phyloP scores from a whole-genome alignment of 2,329 filamentous ascomycete genomes.

The Anthostomella pinea region DNA sequence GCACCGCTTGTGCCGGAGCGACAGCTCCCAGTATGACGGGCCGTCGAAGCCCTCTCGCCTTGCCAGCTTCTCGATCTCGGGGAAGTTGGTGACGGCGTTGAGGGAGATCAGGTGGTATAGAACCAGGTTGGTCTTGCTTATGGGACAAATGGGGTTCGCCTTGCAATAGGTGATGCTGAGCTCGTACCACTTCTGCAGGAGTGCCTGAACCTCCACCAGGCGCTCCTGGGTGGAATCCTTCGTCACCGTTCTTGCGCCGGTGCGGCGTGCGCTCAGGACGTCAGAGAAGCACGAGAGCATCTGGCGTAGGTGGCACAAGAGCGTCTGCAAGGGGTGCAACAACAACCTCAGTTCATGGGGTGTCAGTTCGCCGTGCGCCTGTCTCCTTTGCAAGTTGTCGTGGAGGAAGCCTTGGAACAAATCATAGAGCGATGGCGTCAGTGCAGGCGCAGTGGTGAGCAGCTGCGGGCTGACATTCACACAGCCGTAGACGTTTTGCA shows the following conservation, averaged over 20 bases:
- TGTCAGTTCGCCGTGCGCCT: constrained; percentile 38
- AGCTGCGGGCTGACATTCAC: constrained; percentile 49
- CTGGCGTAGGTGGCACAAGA: constrained; percentile 63
- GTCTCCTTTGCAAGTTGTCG: constrained; percentile 55
- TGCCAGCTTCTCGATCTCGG: constrained; percentile 64
- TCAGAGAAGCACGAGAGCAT: constrained; percentile 65
- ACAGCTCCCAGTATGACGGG: constrained; percentile 51
- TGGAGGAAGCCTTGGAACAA: constrained; percentile 67
- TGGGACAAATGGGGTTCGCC: constrained; percentile 53
- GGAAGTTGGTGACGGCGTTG: constrained; percentile 65
- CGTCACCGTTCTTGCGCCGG: constrained; percentile 46
- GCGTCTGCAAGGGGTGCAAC: constrained; percentile 64
- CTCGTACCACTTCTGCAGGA: constrained; percentile 66
- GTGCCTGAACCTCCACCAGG: constrained; percentile 61
- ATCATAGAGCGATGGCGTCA: constrained; percentile 58
- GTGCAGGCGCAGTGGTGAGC: constrained; percentile 47
- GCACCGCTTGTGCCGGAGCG: constrained; percentile 59
- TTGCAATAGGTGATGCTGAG: constrained; percentile 57
- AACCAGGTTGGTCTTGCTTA: constrained; percentile 63
- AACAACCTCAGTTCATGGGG: constrained; percentile 63
- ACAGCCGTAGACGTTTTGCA: constrained; percentile 58
- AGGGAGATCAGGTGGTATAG: constrained; percentile 70
- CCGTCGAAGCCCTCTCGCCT: constrained; percentile 58
- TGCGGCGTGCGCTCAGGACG: constrained; percentile 42
- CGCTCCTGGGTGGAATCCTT: constrained; percentile 58